A percentile compares a stretch with the other conserved stretches of the same genome.
Evolutionary conservation across 208 protist species (phyloP).

Genomic region (Acanthamoeba comandoni): DNA sequence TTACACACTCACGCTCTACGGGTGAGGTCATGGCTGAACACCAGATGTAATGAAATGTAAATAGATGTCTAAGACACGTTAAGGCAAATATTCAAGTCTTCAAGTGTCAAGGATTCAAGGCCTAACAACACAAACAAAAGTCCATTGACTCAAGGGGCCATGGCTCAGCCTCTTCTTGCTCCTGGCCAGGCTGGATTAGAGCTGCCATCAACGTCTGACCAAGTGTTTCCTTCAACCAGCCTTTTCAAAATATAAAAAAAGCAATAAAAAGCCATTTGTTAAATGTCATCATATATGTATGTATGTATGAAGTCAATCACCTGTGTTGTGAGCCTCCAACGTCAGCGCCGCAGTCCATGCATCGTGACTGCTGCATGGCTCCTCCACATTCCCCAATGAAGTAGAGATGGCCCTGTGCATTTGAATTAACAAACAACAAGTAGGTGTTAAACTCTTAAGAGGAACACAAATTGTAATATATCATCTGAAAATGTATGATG

Average conservation of each 20-base stretch:
- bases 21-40: too few relatives aligned
- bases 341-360: constrained; percentile 80
- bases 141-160: too few relatives aligned
- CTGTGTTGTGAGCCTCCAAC: constrained; percentile 79
- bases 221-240: not conserved
- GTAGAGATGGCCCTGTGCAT: constrained; percentile 83
- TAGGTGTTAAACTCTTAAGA: too few relatives aligned
- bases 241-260: not conserved
- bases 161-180: not conserved
- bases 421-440: not conserved
- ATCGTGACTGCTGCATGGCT: constrained; percentile 79
- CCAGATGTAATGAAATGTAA: too few relatives aligned
- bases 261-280: not conserved
- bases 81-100: too few relatives aligned
- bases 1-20: too few relatives aligned
- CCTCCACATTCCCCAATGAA: constrained; percentile 87
- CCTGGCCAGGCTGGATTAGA: not conserved
- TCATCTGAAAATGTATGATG: constrained; percentile 45
- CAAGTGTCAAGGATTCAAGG: too few relatives aligned
- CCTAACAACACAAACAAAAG: too few relatives aligned
- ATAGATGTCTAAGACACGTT: too few relatives aligned
- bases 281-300: not conserved
- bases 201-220: not conserved
- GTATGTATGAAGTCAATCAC: not conserved
- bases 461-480: constrained; percentile 40